phyloP scores from a whole-genome alignment of 2,329 filamentous ascomycete species.

The Trichoderma simmonsii region DNA sequence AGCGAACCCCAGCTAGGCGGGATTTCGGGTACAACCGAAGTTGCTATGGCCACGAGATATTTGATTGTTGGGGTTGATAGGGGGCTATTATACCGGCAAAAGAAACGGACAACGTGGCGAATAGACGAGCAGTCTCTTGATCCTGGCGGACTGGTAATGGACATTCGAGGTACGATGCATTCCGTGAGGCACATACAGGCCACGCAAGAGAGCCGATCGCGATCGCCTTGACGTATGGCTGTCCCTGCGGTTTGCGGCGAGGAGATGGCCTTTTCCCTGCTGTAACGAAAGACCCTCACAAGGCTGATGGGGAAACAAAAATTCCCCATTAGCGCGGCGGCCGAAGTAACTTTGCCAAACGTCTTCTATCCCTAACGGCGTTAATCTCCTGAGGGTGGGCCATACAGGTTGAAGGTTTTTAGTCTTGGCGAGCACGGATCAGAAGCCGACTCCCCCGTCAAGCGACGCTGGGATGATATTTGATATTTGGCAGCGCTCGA shows the following conservation, averaged over 20 bases:
- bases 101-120: background rate
- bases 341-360: background rate
- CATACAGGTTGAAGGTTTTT: slow-evolving; percentile 11
- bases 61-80: background rate
- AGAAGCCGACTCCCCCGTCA: slow-evolving; percentile 10
- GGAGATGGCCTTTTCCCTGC: background rate
- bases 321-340: slow-evolving; percentile 12
- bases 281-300: background rate
- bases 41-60: background rate
- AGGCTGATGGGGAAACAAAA: slow-evolving; percentile 13
- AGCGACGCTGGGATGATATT: background rate
- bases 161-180: background rate
- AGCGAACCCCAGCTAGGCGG: slow-evolving; percentile 8
- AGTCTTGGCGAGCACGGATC: slow-evolving; percentile 18
- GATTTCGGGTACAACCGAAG: slow-evolving; percentile 12
- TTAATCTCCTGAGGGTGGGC: slow-evolving; percentile 12
- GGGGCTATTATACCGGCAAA: background rate
- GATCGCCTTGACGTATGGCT: background rate
- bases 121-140: background rate
- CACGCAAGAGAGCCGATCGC: background rate
- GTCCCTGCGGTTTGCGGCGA: background rate
- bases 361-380: background rate
- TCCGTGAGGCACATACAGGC: background rate
- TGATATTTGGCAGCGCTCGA: background rate
- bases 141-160: background rate